Evolutionary conservation across 306 rosid genomes (phyloP).

Genomic region (Rosa multiflora): DNA sequence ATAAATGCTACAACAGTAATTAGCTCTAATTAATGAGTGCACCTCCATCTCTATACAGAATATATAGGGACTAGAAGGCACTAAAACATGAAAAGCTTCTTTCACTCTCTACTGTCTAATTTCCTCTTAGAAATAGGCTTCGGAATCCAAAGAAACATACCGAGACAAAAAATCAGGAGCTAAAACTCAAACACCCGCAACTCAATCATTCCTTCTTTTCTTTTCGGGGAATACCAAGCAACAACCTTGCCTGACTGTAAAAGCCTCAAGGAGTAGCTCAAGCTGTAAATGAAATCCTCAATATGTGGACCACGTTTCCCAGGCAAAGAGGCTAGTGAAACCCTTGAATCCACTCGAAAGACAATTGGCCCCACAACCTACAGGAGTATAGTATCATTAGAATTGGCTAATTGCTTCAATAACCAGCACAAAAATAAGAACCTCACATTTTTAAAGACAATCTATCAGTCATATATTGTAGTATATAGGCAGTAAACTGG

Average conservation of each 20-base stretch:
- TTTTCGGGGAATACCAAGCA: constrained; percentile 88
- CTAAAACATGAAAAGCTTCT: neutral
- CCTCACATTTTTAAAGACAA: neutral
- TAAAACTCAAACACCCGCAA: constrained; percentile 73
- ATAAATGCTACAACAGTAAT: neutral
- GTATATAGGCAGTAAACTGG: neutral
- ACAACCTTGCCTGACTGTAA: constrained; percentile 72
- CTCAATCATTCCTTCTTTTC: constrained; percentile 94
- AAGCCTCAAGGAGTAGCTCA: constrained; percentile 65
- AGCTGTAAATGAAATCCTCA: constrained; percentile 80
- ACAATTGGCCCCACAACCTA: constrained; percentile 78
- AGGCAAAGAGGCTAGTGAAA: constrained; percentile 43
- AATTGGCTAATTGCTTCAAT: neutral
- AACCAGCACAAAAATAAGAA: neutral
- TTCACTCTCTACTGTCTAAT: constrained; percentile 3
- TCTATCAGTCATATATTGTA: neutral
- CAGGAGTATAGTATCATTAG: constrained; percentile 2
- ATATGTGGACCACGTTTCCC: constrained; percentile 45
- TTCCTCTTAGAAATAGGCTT: neutral
- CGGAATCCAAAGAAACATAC: constrained; percentile 4
- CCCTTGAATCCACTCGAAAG: constrained; percentile 65
- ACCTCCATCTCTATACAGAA: neutral
- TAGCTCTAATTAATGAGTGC: neutral
- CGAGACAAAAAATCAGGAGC: neutral
- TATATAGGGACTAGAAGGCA: neutral